Conservation (phyloP, 108 stramenopile genomes). For the Cyclotella kingstonii region DNA sequence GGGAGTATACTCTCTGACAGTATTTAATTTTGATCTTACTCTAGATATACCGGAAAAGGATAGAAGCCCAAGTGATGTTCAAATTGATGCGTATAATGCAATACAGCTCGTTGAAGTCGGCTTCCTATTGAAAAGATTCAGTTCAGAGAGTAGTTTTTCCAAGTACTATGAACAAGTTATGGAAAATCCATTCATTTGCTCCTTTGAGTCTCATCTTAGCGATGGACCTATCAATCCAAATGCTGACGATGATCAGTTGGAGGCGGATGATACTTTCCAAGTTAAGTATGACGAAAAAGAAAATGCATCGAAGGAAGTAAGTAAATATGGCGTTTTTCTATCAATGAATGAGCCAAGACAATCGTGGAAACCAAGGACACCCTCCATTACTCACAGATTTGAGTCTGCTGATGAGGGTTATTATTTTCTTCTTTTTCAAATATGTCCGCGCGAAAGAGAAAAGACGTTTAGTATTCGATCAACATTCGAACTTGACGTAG, state of each 20-base stretch:
- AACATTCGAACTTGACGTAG: conserved; percentile 84
- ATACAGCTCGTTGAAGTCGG: conserved; percentile 54
- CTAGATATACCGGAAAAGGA: conserved; percentile 20
- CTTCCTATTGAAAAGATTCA: conserved; percentile 71
- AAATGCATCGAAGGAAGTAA: conserved; percentile 27
- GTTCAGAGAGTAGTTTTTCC: conserved; percentile 64
- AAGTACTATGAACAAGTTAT: conserved; percentile 50
- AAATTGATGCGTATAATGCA: conserved; percentile 13
- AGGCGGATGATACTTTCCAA: conserved; percentile 41
- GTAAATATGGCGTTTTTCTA: conserved; percentile 58
- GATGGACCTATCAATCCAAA: conserved; percentile 32
- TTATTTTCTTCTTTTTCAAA: conserved; percentile 90
- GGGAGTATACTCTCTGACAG: conserved; percentile 75
- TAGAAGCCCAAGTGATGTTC: conserved; percentile 10
- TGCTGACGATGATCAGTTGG: conserved; percentile 47
- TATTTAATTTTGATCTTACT: conserved; percentile 63
- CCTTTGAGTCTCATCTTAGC: conserved; percentile 45
- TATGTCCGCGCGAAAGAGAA: conserved; percentile 49
- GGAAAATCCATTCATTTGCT: conserved; percentile 54
- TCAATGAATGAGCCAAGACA: conserved; percentile 58
- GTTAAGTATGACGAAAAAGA: conserved; percentile 36
- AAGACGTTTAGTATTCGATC: conserved; percentile 47
- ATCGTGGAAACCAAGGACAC: conserved; percentile 49
- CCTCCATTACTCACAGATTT: conserved; percentile 55
- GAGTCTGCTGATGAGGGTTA: conserved; percentile 68